Evolutionary conservation across 495 filamentous ascomycete species (phyloP).

Genomic region (Neurospora sp.): DNA sequence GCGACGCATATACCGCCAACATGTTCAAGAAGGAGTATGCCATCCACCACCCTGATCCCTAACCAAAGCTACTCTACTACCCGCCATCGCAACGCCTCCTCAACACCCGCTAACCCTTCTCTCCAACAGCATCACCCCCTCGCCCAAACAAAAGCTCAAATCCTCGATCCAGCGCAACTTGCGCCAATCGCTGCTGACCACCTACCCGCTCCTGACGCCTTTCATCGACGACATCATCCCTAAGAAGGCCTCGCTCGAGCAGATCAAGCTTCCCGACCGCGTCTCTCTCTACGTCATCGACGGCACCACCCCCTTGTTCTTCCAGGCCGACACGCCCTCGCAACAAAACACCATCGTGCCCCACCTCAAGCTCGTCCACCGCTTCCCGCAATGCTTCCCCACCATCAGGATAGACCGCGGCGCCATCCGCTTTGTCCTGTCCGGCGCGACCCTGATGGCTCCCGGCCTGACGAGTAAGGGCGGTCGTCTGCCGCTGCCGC

Average conservation of each 20-base stretch:
- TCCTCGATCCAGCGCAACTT: constrained; percentile 85
- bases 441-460: constrained; percentile 88
- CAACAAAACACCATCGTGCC: constrained; percentile 52
- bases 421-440: constrained; percentile 92
- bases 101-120: constrained; percentile 5
- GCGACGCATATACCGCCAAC: constrained; percentile 13
- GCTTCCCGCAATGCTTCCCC: constrained; percentile 56
- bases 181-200: constrained; percentile 66
- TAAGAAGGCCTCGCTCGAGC: constrained; percentile 87
- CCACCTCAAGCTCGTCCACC: constrained; percentile 68
- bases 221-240: constrained; percentile 92
- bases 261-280: constrained; percentile 87
- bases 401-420: constrained; percentile 76
- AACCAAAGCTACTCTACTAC: constrained; percentile 1
- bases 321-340: constrained; percentile 54
- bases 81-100: neutral
- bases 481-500: constrained; percentile 55
- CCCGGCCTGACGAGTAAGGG: constrained; percentile 79
- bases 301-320: constrained; percentile 67
- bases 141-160: constrained; percentile 91
- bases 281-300: constrained; percentile 77
- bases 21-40: constrained; percentile 93
- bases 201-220: constrained; percentile 77
- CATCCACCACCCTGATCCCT: neutral
- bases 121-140: constrained; percentile 52